These are phyloP conservation scores for Beauveria medogensis DNA, from an alignment of 2,329 filamentous ascomycete genomes.

Conservation along the genomic window DNA sequence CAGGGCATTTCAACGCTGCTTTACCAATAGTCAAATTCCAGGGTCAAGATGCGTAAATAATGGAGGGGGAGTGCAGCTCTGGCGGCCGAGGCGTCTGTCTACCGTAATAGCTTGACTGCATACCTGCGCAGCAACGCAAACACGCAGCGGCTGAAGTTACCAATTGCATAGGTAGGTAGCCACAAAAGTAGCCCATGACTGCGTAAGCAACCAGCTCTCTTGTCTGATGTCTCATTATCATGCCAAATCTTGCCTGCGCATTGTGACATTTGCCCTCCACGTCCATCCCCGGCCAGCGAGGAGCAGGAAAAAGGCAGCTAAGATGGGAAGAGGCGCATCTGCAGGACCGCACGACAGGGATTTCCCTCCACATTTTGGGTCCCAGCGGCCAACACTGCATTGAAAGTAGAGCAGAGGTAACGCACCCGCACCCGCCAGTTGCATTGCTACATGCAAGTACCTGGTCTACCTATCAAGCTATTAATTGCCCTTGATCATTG, in stretches of 20 bases:
- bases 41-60: not conserved
- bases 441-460: not conserved
- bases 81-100: not conserved
- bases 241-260: not conserved
- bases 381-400: not conserved
- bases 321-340: slow-evolving; percentile 3
- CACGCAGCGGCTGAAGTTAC: not conserved
- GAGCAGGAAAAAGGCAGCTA: not conserved
- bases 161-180: not conserved
- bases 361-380: not conserved
- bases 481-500: not conserved
- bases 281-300: not conserved
- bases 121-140: not conserved
- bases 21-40: too few species aligned
- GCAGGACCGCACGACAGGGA: slow-evolving; percentile 5
- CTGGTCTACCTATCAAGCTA: not conserved
- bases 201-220: not conserved
- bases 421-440: not conserved
- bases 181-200: not conserved
- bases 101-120: not conserved
- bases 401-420: not conserved
- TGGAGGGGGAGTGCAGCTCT: not conserved
- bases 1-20: too few species aligned
- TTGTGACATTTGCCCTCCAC: not conserved
- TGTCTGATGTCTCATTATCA: not conserved